Evolutionary conservation across 2,329 filamentous ascomycete species (phyloP).

Genomic region (Pseudovirgaria hyperparasitica): DNA sequence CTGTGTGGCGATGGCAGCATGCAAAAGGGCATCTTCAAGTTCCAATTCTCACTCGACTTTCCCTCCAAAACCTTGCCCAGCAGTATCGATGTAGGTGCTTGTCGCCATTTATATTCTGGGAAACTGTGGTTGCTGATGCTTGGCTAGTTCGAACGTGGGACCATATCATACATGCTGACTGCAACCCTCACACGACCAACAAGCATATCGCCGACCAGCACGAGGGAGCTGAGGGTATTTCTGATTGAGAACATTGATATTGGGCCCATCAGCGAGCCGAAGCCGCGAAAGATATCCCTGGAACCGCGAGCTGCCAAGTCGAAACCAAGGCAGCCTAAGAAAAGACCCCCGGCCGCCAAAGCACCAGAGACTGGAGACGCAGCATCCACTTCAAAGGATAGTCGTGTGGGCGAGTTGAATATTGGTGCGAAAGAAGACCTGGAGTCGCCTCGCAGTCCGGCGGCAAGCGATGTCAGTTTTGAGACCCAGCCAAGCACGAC

Average conservation of each 20-base stretch:
- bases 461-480: constrained; percentile 34
- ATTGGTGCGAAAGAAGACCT: constrained; percentile 18
- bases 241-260: constrained; percentile 78
- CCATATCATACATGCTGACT: constrained; percentile 81
- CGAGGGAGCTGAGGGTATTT: constrained; percentile 69
- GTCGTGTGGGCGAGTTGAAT: constrained; percentile 12
- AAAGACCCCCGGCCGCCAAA: constrained; percentile 7
- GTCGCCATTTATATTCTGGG: constrained; percentile 4
- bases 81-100: constrained; percentile 71
- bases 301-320: constrained; percentile 69
- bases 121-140: constrained; percentile 4
- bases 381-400: constrained; percentile 12
- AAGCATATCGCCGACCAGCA: constrained; percentile 66
- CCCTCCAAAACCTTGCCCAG: constrained; percentile 62
- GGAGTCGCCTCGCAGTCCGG: constrained; percentile 27
- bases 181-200: constrained; percentile 83
- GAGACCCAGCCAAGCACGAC: constrained; percentile 48
- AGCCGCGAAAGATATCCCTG: constrained; percentile 70
- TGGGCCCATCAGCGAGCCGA: constrained; percentile 58
- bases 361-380: constrained; percentile 7
- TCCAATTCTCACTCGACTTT: constrained; percentile 63
- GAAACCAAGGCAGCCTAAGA: constrained; percentile 37
- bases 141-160: constrained; percentile 80
- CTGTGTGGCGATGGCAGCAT: constrained; percentile 67
- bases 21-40: constrained; percentile 63